A percentile compares a stretch with the other conserved stretches of the same genome.
These are phyloP conservation scores for Fusarium sp. DNA, from an alignment of 2,329 filamentous ascomycete genomes.

Conservation along the genomic window DNA sequence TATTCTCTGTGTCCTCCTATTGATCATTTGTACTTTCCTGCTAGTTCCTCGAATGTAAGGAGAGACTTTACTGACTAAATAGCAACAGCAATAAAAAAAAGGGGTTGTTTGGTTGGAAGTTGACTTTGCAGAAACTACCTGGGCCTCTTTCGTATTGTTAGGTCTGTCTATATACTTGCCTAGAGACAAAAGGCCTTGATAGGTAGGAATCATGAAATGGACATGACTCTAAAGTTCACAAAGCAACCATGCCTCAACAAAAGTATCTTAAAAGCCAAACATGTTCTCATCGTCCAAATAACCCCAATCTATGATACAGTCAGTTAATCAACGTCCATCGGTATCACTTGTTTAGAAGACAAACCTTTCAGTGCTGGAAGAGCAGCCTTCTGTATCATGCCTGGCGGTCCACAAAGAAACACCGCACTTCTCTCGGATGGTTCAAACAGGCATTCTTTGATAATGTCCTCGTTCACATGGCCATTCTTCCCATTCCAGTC, in stretches of 20 bases:
- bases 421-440: not conserved
- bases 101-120: not conserved
- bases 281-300: not conserved
- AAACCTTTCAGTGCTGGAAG: not conserved
- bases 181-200: fast-evolving
- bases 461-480: not conserved
- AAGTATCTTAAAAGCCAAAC: not conserved
- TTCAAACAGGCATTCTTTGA: not conserved
- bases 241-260: not conserved
- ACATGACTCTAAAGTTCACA: no score
- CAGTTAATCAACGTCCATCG: not conserved
- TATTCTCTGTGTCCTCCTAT: no score
- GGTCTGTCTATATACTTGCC: no score
- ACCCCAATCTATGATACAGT: not conserved
- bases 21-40: no score
- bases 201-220: no score
- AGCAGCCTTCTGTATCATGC: not conserved
- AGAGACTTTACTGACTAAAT: no score
- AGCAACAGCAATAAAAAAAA: not conserved
- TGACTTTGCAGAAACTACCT: not conserved
- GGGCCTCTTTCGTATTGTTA: not conserved
- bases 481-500: not conserved
- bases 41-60: no score
- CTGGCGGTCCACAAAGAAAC: not conserved
- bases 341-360: not conserved